Evolutionary conservation across 106 monocot genomes (phyloP).

Genomic region (Dendrobium chrysotoxum): DNA sequence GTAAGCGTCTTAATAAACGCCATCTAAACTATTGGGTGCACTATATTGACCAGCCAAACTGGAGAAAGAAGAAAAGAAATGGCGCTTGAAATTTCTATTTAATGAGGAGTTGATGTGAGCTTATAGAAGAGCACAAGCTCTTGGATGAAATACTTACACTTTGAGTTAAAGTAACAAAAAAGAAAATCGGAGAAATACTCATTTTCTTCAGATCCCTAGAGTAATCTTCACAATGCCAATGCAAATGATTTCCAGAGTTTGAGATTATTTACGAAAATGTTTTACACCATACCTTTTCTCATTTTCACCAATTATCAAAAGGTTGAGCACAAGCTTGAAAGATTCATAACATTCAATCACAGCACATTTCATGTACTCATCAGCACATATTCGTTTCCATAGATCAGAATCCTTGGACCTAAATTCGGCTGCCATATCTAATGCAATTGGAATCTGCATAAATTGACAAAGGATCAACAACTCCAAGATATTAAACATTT

Average conservation of each 20-base stretch:
- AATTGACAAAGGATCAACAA: slow-evolving; percentile 7
- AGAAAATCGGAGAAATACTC: neutral
- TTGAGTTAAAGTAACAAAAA: neutral
- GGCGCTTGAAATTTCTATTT: neutral
- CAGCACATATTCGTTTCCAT: slow-evolving; percentile 96
- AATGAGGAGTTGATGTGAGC: neutral
- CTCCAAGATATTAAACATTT: neutral
- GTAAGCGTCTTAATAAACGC: neutral
- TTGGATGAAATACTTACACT: neutral
- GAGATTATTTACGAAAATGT: neutral
- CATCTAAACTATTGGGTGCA: neutral
- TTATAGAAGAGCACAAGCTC: neutral
- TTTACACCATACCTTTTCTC: slow-evolving; percentile 66
- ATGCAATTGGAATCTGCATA: slow-evolving; percentile 86
- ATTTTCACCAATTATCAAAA: slow-evolving; percentile 86
- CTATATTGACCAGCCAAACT: neutral
- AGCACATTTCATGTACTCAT: slow-evolving; percentile 99
- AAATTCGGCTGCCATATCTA: slow-evolving; percentile 97
- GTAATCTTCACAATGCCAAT: neutral
- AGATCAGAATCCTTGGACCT: slow-evolving; percentile 85
- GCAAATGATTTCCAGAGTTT: neutral
- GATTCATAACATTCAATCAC: slow-evolving; percentile 98
- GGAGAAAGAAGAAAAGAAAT: neutral
- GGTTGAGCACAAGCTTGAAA: slow-evolving; percentile 83
- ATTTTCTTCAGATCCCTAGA: neutral